phyloP scores from a whole-genome alignment of 306 rosid species.

The Quercus aquifolioides region DNA sequence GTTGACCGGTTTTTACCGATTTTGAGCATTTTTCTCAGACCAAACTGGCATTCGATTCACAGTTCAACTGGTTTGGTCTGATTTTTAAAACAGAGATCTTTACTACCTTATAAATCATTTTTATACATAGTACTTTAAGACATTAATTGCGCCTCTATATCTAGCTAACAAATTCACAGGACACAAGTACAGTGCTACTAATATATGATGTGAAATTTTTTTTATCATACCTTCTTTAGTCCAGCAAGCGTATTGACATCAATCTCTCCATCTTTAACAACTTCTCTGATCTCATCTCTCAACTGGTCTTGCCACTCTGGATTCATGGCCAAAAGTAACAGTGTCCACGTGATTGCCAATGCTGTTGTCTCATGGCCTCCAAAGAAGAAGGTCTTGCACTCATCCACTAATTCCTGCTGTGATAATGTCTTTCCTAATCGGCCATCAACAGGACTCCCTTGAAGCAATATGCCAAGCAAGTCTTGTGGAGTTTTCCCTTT shows the following conservation, averaged over 20 bases:
- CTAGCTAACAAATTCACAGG: not conserved
- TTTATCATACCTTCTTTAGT: constrained; percentile 57
- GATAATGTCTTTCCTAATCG: constrained; percentile 26
- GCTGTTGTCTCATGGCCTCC: constrained; percentile 96
- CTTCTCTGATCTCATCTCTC: constrained; percentile 70
- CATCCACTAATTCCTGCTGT: constrained; percentile 58
- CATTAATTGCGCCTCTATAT: not conserved
- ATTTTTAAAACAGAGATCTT: too few species aligned
- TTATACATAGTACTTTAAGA: too few species aligned
- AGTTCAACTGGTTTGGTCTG: too few species aligned
- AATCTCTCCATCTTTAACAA: constrained; percentile 43
- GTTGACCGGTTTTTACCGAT: too few species aligned
- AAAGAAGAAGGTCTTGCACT: constrained; percentile 86
- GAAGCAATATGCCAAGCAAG: constrained; percentile 53
- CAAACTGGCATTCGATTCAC: too few species aligned
- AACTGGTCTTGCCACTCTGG: constrained; percentile 67
- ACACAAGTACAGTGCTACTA: not conserved
- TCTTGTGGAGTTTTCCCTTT: constrained; percentile 30
- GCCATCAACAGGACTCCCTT: constrained; percentile 36
- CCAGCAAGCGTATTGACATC: constrained; percentile 48
- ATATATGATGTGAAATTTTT: not conserved
- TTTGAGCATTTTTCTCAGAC: too few species aligned
- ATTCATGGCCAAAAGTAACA: constrained; percentile 68
- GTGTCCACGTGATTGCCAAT: constrained; percentile 79
- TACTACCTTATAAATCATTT: too few species aligned